These are phyloP conservation scores for Magnaporthiopsis rhizophila DNA, from an alignment of 2,329 filamentous ascomycete species.

Conservation along the genomic window DNA sequence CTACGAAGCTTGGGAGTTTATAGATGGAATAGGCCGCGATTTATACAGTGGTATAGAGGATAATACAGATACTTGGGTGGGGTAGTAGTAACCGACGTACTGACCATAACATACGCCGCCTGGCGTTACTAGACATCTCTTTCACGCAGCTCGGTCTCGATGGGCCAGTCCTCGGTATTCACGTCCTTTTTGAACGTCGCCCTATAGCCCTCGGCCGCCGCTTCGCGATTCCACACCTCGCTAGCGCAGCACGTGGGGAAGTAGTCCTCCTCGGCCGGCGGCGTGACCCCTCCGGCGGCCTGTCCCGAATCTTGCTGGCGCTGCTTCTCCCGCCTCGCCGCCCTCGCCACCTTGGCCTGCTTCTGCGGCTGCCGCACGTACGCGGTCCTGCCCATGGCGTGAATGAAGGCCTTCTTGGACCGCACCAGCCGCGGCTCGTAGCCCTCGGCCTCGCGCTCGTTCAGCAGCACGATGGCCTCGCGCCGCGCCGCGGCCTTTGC, in stretches of 20 bases:
- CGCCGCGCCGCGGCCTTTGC: too few relatives aligned
- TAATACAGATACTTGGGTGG: too few relatives aligned
- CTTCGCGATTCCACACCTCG: neutral
- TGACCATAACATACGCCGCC: too few relatives aligned
- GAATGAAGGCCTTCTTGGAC: neutral
- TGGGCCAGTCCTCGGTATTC: neutral
- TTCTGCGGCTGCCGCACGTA: neutral
- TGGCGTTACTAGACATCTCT: neutral
- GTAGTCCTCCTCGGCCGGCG: neutral
- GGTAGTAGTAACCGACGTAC: too few relatives aligned
- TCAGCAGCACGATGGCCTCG: neutral
- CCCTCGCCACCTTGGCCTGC: neutral
- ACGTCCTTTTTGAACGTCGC: neutral
- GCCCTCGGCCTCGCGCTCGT: neutral
- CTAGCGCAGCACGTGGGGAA: neutral
- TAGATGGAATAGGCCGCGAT: too few relatives aligned
- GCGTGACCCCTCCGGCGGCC: neutral
- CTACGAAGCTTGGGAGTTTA: too few relatives aligned
- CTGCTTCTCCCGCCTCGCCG: neutral
- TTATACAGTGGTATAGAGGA: too few relatives aligned
- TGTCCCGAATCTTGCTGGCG: neutral
- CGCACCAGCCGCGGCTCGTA: neutral
- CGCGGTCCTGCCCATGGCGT: neutral
- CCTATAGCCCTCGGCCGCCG: neutral
- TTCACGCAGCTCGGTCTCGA: neutral